These are phyloP conservation scores for Aspergillus chevalieri DNA, from an alignment of 2,329 filamentous ascomycete genomes.

Conservation along the genomic window DNA sequence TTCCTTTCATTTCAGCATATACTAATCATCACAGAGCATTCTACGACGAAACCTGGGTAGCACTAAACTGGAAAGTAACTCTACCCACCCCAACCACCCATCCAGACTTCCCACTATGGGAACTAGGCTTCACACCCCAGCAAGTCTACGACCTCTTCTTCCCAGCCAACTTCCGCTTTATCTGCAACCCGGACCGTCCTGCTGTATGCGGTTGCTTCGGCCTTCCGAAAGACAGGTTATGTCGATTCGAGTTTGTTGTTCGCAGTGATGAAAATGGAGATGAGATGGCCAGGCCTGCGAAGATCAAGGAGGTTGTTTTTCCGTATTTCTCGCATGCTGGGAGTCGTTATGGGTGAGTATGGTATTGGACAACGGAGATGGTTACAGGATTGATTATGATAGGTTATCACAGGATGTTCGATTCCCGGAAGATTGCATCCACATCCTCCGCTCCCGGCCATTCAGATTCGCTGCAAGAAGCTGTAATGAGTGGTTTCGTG, in stretches of 20 bases:
- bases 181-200: conserved; percentile 37
- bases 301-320: conserved; percentile 17
- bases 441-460: conserved; percentile 41
- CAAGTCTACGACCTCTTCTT: conserved; percentile 46
- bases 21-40: conserved; percentile 10
- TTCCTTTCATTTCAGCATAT: too few species aligned
- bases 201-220: conserved; percentile 44
- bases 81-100: conserved; percentile 43
- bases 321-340: conserved; percentile 23
- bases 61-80: conserved; percentile 41
- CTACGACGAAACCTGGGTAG: conserved; percentile 40
- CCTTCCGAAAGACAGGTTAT: conserved; percentile 34
- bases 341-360: conserved; percentile 20
- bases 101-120: conserved; percentile 46
- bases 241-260: conserved; percentile 32
- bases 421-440: conserved; percentile 44
- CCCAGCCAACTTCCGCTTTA: conserved; percentile 41
- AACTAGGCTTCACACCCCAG: conserved; percentile 40
- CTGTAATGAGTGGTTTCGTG: conserved; percentile 43
- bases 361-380: conserved; percentile 25
- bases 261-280: conserved; percentile 22
- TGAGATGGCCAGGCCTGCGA: conserved; percentile 19
- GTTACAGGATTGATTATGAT: conserved; percentile 16
- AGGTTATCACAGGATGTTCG: conserved; percentile 23
- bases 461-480: conserved; percentile 43